Conservation (phyloP, 306 rosid species). For the Cajanus cajan region DNA sequence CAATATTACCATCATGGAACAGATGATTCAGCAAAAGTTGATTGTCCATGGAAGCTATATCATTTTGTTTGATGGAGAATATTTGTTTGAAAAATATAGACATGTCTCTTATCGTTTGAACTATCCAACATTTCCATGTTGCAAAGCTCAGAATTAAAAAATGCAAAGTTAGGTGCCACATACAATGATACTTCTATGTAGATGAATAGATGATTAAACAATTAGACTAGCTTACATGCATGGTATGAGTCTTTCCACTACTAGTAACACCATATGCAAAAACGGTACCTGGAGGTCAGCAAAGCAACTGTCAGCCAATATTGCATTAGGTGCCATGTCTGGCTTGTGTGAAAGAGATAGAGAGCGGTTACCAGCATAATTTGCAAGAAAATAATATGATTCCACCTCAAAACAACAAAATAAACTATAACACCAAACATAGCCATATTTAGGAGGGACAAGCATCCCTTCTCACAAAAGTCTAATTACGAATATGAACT, state of each 20-base stretch:
- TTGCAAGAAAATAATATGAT: slow-evolving; percentile 1
- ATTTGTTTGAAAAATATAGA: neutral
- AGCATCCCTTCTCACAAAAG: neutral
- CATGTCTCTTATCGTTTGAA: neutral
- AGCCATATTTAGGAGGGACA: neutral
- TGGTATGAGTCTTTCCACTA: slow-evolving; percentile 93
- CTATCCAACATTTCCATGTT: neutral
- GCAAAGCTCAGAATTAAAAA: slow-evolving; percentile 3
- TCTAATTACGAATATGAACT: neutral
- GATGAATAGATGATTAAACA: neutral
- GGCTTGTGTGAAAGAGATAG: neutral
- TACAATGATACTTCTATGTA: neutral
- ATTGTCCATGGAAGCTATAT: neutral
- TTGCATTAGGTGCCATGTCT: neutral
- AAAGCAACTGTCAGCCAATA: slow-evolving; percentile 25
- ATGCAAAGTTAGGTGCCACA: neutral
- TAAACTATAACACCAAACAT: neutral
- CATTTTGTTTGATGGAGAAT: slow-evolving; percentile 4
- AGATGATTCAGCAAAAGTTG: neutral
- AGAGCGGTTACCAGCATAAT: neutral
- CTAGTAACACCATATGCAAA: slow-evolving; percentile 93
- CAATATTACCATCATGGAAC: neutral
- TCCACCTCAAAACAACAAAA: neutral
- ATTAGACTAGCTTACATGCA: slow-evolving; percentile 66
- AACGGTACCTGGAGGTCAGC: slow-evolving; percentile 69